Percentiles rank a stretch among this genome's conserved stretches.
Evolutionary conservation across 495 filamentous ascomycete genomes (phyloP).

Genomic region (Penicillium riverlandense): DNA sequence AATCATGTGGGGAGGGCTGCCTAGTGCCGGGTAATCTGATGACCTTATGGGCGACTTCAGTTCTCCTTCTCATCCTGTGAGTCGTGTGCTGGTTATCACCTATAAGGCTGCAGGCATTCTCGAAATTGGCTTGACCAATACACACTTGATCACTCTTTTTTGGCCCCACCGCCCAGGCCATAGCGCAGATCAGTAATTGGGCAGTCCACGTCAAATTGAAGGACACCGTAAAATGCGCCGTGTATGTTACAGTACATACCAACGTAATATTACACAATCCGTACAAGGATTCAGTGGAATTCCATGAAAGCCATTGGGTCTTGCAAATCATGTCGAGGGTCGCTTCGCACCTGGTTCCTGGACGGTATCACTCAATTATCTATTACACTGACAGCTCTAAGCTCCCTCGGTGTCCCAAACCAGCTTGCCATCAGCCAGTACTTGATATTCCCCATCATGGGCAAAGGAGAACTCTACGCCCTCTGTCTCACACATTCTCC

Average conservation of each 20-base stretch:
- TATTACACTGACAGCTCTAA: too few relatives aligned
- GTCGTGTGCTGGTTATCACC: slow-evolving; percentile 4
- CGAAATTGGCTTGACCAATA: too few relatives aligned
- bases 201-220: background rate
- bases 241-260: background rate
- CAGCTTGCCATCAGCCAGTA: too few relatives aligned
- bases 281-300: background rate
- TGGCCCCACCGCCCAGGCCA: background rate
- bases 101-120: background rate
- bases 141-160: background rate
- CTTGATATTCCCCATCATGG: too few relatives aligned
- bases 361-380: too few relatives aligned
- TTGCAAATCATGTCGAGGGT: background rate
- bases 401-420: too few relatives aligned
- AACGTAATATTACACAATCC: slow-evolving; percentile 1
- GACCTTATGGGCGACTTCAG: slow-evolving; percentile 3
- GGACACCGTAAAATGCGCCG: background rate
- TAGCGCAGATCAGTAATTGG: background rate
- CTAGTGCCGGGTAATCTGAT: background rate
- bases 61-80: slow-evolving; percentile 3
- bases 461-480: too few relatives aligned
- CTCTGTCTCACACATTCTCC: too few relatives aligned
- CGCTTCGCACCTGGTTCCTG: too few relatives aligned
- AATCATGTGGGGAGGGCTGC: background rate
- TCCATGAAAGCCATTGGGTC: background rate